Conservation (phyloP, 2,329 filamentous ascomycete genomes). For the Colletotrichum filicis region DNA sequence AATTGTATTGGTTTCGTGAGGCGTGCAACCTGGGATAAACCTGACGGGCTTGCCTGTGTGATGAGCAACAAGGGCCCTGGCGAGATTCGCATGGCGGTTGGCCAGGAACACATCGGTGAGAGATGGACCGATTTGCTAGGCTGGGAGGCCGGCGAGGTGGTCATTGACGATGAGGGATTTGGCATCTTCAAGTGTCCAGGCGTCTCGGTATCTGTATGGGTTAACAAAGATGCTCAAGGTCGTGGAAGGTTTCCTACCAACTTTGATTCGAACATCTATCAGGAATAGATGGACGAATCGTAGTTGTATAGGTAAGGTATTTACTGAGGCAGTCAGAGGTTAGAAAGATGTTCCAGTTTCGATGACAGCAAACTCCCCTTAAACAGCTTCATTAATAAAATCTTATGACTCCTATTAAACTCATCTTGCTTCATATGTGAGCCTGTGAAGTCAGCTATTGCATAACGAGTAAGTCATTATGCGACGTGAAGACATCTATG, state of each 20-base stretch:
- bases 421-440: too few species aligned
- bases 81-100: slow-evolving; percentile 71
- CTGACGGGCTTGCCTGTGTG: slow-evolving; percentile 64
- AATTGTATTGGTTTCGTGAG: slow-evolving; percentile 72
- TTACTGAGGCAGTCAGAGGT: too few species aligned
- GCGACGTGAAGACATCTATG: too few species aligned
- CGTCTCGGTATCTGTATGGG: slow-evolving; percentile 68
- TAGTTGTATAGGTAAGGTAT: too few species aligned
- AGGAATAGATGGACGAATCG: neutral
- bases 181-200: slow-evolving; percentile 66
- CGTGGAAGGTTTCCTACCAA: slow-evolving; percentile 50
- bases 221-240: slow-evolving; percentile 62
- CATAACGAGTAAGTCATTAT: too few species aligned
- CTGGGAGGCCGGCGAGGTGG: slow-evolving; percentile 63
- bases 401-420: too few species aligned
- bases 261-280: slow-evolving; percentile 40
- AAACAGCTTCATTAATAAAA: too few species aligned
- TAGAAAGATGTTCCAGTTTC: too few species aligned
- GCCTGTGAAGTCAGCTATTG: too few species aligned
- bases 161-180: slow-evolving; percentile 69
- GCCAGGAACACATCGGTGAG: slow-evolving; percentile 66
- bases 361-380: too few species aligned
- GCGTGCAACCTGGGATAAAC: slow-evolving; percentile 53
- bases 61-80: slow-evolving; percentile 62
- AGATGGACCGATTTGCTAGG: slow-evolving; percentile 72